Base-by-base conservation (phyloP, 345 rosid genomes). In the Linum tenue region DNA sequence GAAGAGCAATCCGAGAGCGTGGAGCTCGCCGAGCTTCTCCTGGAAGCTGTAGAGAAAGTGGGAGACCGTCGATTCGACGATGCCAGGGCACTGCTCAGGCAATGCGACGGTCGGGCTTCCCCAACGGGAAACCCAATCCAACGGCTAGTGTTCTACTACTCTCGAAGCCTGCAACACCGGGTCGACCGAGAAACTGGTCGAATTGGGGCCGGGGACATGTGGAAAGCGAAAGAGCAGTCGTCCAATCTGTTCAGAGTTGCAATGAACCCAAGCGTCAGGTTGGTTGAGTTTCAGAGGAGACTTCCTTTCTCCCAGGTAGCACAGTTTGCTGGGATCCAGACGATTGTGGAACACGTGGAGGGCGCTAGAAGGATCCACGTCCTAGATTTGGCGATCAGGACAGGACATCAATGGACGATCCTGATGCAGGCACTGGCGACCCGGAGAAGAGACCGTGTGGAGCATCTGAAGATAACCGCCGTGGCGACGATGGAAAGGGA, bases 351-450 rank as follows among this genome's bases (percentile, higher is more conserved):
- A 48, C 74, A 69, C 15, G 78, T 83, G 68, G 68, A 68, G 1
- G 68, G 71, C 10, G 74, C 82, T 17, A 83, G 67, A 63, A 81
- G 38, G 65, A 59, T 83, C 69, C 90, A 85, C 53, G n/a, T 79
- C 3, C 70, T 83, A 14, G 82, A 81, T 70, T 62, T 83, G 5
- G 63, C 4, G 51, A 73, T 85, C 58, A 56, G 57, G 58, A 51
- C 8, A 17, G 85, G 90, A 5, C 37, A 56, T 42, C 85, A 81
- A 15, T 83, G 85, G 79, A 70, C 77, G 1, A 17, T 73, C 39
- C 64, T 85, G 64, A 77, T 83, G 81, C 84, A 83, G 69, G 84
- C 90, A 67, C 80, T 83, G 10, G 72, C 72, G 8, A 60, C 77
- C 40, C 69, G 71, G 48, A 50, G 55, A 2, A 70, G 70, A 22